Conservation (phyloP, 2,329 filamentous ascomycete genomes). For the Hypoxylon sp. region DNA sequence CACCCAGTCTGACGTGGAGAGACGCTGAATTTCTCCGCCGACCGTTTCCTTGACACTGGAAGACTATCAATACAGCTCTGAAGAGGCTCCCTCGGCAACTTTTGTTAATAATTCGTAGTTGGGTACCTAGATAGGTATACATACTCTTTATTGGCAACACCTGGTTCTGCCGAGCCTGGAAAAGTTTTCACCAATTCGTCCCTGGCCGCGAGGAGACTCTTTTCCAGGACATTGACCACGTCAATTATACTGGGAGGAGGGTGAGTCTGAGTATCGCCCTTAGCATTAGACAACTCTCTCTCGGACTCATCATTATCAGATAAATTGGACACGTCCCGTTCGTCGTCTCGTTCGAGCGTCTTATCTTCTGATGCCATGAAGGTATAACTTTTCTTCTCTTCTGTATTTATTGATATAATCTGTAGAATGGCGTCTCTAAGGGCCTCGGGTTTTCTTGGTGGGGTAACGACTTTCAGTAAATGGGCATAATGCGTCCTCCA, state of each 20-base stretch:
- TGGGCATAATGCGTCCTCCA: background rate
- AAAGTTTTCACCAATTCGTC: background rate
- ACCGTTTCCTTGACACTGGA: background rate
- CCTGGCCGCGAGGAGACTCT: background rate
- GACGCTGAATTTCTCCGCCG: constrained; percentile 9
- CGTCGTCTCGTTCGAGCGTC: background rate
- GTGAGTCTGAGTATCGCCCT: background rate
- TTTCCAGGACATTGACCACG: constrained; percentile 6
- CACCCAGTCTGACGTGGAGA: constrained; percentile 14
- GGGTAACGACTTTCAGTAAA: background rate
- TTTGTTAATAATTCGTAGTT: background rate
- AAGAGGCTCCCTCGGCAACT: background rate
- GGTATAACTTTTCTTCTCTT: background rate
- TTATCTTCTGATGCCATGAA: background rate
- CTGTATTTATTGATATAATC: background rate
- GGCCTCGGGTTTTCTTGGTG: background rate
- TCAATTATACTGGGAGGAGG: background rate
- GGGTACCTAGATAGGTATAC: background rate
- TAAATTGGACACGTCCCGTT: background rate
- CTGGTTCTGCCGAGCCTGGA: background rate
- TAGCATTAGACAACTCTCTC: background rate
- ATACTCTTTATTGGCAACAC: background rate
- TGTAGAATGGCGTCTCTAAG: background rate
- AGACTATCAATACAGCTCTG: background rate
- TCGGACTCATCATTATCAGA: background rate